Base-by-base conservation (phyloP, 176 grass and related monocot genomes). In the Bothriochloa decipiens region DNA sequence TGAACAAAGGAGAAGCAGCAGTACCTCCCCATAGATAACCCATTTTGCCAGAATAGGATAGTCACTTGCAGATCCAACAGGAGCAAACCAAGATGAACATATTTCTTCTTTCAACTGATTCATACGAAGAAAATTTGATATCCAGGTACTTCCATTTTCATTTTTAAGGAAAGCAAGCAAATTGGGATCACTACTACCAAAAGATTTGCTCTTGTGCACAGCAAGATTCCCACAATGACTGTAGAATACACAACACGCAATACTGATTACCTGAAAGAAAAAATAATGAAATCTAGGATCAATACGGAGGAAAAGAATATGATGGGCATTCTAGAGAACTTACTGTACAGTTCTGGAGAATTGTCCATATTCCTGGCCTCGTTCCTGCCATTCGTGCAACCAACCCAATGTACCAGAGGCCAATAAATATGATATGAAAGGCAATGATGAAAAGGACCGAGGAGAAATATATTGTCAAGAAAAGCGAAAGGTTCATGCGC, bases 401-500 rank as follows among this genome's bases (percentile, higher is more conserved):
- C 78, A 97, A 45, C 22, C 95, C 92, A 45, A 97, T 72, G 82
- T 97, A 95, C 95, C 92, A 97, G 76, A 97, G 92, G 68, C 95
- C 95, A 69, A 95, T 91, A 93, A 97, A 97, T 84, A 95, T 69
- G 49, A 97, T 86, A 76, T 93, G 95, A 57, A 97, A 94, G 78
- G 84, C 95, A 27, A 76, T 92, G 36, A 97, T 91, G 77, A 97
- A 93, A 78, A 97, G 82, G 18, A 97, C 82, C 27, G 92, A 97
- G 47, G 95, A 94, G 81, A 97, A 89, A 91, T 95, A 97, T 90
- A 93, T 93, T 4, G 90, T 97, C 61, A 97, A 87, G 80, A 94
- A 97, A 61, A 97, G 86, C 37, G 95, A 95, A 83, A 97, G 88
- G 86, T 97, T 97, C 92, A 94, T 97, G 82, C 92, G 93, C 90